Evolutionary conservation across 768 basidiomycete species (phyloP), one percentile per base, ranked within the genome.

Genomic region (Termitomyces sp.): DNA sequence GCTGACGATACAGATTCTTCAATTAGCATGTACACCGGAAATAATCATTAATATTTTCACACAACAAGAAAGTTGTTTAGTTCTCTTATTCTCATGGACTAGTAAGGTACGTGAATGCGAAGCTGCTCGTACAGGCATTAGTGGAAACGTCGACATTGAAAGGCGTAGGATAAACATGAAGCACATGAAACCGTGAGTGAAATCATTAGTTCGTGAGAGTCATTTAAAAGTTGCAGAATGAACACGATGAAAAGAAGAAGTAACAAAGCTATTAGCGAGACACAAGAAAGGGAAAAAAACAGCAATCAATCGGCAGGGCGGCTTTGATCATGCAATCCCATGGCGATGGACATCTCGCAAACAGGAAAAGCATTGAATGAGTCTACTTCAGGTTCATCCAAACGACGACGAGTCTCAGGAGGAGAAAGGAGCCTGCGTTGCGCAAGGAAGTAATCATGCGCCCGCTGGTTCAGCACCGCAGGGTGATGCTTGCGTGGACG

Each of bases 311-410:
- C 28, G 41, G 15, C 19, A 38, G 45, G n/a, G 15, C 17, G 50
- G n/a, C 2, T 4, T 28, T 30, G 28, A 26, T 26, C 26, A 50
- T 62, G 61, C 26, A 62, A 33, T 15, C 61, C 61, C 61, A 62
- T 62, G 35, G 61, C 61, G 50, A 62, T 57, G 15, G 61, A 59
- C 61, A 62, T 62, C 46, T 59, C 60, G n/a, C 60, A 59, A 15
- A 62, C 48, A 14, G 60, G 60, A 33, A 62, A 62, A 40, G 59
- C 58, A 45, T 56, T 26, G 40, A 62, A 62, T 6, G 1, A 26
- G 6, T 14, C 23, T 11, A 4, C 28, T 41, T 46, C 44, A 30
- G 17, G 11, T 14, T 47, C 38, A 19, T 47, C n/a, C 21, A 42
- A 14, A 31, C 12, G 10, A 0, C 15, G 41, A 26, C 1, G 15